Percentiles rank a stretch among this genome's conserved stretches.
phyloP scores from a whole-genome alignment of 73 alveolate genomes.

The Uronychia binucleata region DNA sequence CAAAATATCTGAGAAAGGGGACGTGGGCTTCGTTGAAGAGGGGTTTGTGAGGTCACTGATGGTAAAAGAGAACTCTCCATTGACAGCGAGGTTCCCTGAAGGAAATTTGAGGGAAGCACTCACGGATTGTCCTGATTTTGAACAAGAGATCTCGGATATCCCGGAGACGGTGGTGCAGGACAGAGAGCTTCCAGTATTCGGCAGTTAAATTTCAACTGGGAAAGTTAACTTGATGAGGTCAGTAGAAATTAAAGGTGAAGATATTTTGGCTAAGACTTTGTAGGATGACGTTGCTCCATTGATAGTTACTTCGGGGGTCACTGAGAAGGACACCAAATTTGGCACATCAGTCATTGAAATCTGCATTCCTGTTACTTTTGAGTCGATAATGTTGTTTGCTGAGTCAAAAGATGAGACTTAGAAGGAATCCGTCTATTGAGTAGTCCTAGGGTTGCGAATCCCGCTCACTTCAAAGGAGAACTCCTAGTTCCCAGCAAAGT shows the following conservation, averaged over 20 bases:
- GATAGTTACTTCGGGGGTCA: background rate
- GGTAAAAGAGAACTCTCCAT: background rate
- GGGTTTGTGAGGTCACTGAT: background rate
- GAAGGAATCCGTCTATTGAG: background rate
- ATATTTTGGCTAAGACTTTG: background rate
- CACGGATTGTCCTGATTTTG: background rate
- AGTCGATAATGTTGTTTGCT: background rate
- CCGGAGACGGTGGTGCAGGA: background rate
- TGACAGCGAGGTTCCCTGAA: background rate
- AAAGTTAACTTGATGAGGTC: background rate
- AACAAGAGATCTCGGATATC: background rate
- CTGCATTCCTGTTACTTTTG: background rate
- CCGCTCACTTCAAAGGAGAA: background rate
- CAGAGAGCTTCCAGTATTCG: background rate
- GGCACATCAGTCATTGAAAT: background rate
- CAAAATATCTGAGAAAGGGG: background rate
- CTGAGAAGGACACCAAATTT: background rate
- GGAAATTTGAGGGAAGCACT: background rate
- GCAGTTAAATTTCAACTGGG: background rate
- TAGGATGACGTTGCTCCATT: background rate
- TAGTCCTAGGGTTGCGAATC: conserved; percentile 1
- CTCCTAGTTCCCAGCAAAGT: background rate
- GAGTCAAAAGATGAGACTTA: background rate
- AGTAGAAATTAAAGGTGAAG: background rate
- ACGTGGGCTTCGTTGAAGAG: background rate